Conservation (phyloP, 2,329 filamentous ascomycete species). For the Juglanconis sp. region DNA sequence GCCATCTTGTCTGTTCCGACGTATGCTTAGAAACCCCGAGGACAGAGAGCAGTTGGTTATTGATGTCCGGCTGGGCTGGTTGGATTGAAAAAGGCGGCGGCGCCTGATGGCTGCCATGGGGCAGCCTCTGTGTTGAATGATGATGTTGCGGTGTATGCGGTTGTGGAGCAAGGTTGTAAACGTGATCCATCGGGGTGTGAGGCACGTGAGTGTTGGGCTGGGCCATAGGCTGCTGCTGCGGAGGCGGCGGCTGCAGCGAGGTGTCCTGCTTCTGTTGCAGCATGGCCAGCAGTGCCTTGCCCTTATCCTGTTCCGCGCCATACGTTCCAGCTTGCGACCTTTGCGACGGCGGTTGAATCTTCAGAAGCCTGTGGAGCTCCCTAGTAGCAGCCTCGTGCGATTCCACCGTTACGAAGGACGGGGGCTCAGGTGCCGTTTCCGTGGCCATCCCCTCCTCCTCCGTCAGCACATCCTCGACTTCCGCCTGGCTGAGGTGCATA, state of each 20-base stretch:
- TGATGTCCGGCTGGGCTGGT: constrained; percentile 35
- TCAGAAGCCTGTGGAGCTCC: constrained; percentile 53
- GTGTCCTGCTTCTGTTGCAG: constrained; percentile 39
- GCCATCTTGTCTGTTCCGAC: constrained; percentile 9
- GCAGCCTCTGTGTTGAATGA: constrained; percentile 45
- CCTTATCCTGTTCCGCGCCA: constrained; percentile 36
- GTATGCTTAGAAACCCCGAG: constrained; percentile 22
- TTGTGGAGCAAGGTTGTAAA: constrained; percentile 44
- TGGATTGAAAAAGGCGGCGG: constrained; percentile 49
- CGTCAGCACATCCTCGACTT: constrained; percentile 54
- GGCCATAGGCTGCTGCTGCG: constrained; percentile 17
- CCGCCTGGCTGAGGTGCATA: constrained; percentile 38
- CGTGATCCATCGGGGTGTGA: constrained; percentile 55
- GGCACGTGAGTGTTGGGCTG: constrained; percentile 25
- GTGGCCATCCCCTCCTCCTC: constrained; percentile 56
- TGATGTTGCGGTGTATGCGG: constrained; percentile 58
- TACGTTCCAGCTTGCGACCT: constrained; percentile 37
- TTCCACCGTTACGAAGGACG: constrained; percentile 27
- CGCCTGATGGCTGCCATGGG: constrained; percentile 42
- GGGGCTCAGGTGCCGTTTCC: constrained; percentile 34
- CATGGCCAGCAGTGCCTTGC: constrained; percentile 51
- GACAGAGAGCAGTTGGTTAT: constrained; percentile 21
- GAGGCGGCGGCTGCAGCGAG: constrained; percentile 16
- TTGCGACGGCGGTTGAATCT: constrained; percentile 52
- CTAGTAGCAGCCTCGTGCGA: constrained; percentile 43